Evolutionary conservation across 768 basidiomycete species (phyloP).

Genomic region (Boletus rubropictus): DNA sequence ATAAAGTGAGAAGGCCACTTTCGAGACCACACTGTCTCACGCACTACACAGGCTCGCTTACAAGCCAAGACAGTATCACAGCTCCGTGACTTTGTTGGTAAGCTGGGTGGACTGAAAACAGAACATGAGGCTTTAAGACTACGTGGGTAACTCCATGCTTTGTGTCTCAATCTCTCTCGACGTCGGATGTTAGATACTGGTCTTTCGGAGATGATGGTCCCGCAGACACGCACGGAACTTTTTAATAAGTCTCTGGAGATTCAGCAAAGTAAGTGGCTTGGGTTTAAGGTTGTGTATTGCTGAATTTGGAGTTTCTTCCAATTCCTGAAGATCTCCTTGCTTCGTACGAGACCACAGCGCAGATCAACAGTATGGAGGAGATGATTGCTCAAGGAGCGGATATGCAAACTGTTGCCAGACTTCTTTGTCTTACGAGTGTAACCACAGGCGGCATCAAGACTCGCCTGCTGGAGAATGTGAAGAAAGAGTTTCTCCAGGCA

Average conservation of each 20-base stretch:
- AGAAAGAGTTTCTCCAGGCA: constrained; percentile 86
- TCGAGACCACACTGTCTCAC: constrained; percentile 1
- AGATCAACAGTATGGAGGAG: constrained; percentile 85
- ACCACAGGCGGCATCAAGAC: constrained; percentile 81
- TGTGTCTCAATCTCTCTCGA: constrained; percentile 2
- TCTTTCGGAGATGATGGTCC: constrained; percentile 85
- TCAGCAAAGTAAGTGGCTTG: constrained; percentile 72
- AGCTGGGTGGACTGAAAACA: constrained; percentile 83
- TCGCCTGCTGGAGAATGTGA: constrained; percentile 80
- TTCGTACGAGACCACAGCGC: constrained; percentile 76
- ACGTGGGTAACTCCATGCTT: constrained; percentile 48
- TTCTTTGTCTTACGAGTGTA: constrained; percentile 83
- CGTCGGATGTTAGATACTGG: constrained; percentile 65
- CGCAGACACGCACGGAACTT: constrained; percentile 74
- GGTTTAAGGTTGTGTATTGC: background rate
- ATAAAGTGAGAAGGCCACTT: constrained; percentile 52
- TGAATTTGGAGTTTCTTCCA: background rate
- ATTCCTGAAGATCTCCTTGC: constrained; percentile 74
- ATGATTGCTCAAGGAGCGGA: constrained; percentile 84
- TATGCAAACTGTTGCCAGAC: constrained; percentile 68
- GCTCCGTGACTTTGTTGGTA: constrained; percentile 91
- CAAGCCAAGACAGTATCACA: constrained; percentile 89
- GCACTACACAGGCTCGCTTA: constrained; percentile 55
- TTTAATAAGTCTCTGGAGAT: constrained; percentile 93
- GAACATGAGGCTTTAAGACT: constrained; percentile 87